Base-by-base conservation (phyloP, 2,329 filamentous ascomycete genomes). In the Pestalotiopsis sp. region DNA sequence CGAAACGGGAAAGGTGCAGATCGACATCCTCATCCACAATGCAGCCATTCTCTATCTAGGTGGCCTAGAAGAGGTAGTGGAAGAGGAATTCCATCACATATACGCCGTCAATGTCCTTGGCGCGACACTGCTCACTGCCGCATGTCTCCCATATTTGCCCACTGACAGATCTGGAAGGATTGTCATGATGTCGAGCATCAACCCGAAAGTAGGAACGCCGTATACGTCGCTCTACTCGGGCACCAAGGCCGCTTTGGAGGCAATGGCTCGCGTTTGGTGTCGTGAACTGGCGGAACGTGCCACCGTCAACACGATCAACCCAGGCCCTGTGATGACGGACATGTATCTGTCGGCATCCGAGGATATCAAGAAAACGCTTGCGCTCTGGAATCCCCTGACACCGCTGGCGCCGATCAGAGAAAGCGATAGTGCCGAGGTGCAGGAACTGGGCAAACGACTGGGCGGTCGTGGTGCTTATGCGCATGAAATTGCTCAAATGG, bases 201-300 rank as follows among this genome's bases (percentile, higher is more conserved):
- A 83, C 63, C 79, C 85, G 52, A 84, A 82, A 66, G 78, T 87
- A 7, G 87, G 88, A 52, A 88, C 86, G 69, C 80, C 83, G 60
- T 80, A 82, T 41, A 86, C 89, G 72, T 85, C 84, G 12, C 82
- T 90, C 62, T 91, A 90, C 73, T 87, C 86, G 11, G 89, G 86
- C n/a, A 89, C 85, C 64, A 90, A 91, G 75, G 89, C 86, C 1
- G 88, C 88, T 0, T 77, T 90, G 9, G 89, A 91, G 75, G 84
- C 86, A 49, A 88, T 90, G 85, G 90, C 88, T n/a, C 81, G 88
- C 23, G 85, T 86, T 0, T 90, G 88, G 88, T 82, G 86, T 4
- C 82, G 88, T 23, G 88, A 90, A 78, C 79, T 90, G 65, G 81
- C 83, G 14, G 86, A 89, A 71, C 78, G 83, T 25, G 84, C 82